Conservation (phyloP, 768 basidiomycete species). For the Boletus rubescentipes region DNA sequence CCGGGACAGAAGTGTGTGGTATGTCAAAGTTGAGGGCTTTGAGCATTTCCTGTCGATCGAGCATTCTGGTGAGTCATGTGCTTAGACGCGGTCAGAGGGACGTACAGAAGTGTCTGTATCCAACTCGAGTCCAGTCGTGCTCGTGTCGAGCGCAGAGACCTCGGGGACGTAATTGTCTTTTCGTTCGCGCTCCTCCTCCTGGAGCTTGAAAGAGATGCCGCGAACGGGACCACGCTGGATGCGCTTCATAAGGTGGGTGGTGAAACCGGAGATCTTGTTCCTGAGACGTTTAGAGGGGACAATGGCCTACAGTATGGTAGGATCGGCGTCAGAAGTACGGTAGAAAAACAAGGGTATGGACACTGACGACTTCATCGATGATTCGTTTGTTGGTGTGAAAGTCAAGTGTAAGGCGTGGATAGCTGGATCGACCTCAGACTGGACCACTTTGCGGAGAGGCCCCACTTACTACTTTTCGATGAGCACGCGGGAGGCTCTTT, state of each 20-base stretch:
- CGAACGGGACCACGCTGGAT: conserved; percentile 98
- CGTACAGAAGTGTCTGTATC: conserved; percentile 92
- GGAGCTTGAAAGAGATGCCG: conserved; percentile 99
- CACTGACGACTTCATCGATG: conserved; percentile 92
- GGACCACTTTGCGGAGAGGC: not conserved
- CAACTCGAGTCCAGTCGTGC: conserved; percentile 73
- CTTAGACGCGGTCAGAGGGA: not conserved
- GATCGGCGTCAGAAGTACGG: not conserved
- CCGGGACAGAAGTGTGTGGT: conserved; percentile 65
- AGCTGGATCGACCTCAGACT: conserved; percentile 47
- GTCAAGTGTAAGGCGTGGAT: conserved; percentile 98
- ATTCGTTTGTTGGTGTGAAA: conserved; percentile 99
- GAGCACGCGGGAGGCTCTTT: conserved; percentile 97
- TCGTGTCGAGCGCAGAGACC: conserved; percentile 90
- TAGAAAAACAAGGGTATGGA: conserved; percentile 3
- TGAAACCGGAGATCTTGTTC: conserved; percentile 99
- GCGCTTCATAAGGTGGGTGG: conserved; percentile 99
- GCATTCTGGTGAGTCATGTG: not conserved
- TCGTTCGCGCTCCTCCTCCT: conserved; percentile 98
- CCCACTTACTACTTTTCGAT: conserved; percentile 96
- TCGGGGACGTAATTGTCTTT: conserved; percentile 99
- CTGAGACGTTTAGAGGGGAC: conserved; percentile 98
- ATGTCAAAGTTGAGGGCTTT: conserved; percentile 94
- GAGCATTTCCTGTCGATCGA: conserved; percentile 68
- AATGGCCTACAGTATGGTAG: conserved; percentile 56